Percentiles rank a stretch among this genome's conserved stretches.
phyloP scores from a whole-genome alignment of 148 eudicot species.

The Rheum nobile region DNA sequence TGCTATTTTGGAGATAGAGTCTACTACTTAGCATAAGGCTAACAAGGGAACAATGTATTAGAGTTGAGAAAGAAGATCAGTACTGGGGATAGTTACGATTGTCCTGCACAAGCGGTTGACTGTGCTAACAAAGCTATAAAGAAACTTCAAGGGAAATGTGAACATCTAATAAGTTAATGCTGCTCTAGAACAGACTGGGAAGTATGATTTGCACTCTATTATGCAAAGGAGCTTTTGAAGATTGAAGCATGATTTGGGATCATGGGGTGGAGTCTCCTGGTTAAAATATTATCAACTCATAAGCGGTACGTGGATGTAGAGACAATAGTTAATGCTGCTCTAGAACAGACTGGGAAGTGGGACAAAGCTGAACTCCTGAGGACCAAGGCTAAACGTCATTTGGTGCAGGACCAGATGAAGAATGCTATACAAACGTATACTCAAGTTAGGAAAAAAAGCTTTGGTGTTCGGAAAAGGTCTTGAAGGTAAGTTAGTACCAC shows the following conservation, averaged over 20 bases:
- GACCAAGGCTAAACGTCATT: slow-evolving; percentile 73
- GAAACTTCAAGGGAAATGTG: slow-evolving; percentile 23
- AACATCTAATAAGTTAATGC: slow-evolving; percentile 42
- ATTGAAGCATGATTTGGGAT: slow-evolving; percentile 53
- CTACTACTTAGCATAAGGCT: background rate
- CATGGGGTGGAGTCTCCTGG: slow-evolving; percentile 71
- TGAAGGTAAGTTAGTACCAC: slow-evolving; percentile 27
- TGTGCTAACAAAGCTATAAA: slow-evolving; percentile 25
- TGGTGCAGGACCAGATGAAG: slow-evolving; percentile 52
- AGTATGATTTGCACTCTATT: slow-evolving; percentile 66
- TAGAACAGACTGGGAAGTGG: slow-evolving; percentile 84
- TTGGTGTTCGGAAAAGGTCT: slow-evolving; percentile 33
- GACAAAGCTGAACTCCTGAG: slow-evolving; percentile 66
- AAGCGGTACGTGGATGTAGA: slow-evolving; percentile 58
- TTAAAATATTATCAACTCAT: slow-evolving; percentile 70
- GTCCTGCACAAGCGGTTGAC: slow-evolving; percentile 31
- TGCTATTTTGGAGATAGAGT: background rate
- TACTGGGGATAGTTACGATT: slow-evolving; percentile 11
- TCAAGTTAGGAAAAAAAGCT: slow-evolving; percentile 55
- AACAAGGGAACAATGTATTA: background rate
- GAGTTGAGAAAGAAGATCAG: no score
- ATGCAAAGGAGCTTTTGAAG: slow-evolving; percentile 52
- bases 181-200: slow-evolving; percentile 87
- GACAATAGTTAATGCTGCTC: slow-evolving; percentile 55
- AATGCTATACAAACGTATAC: slow-evolving; percentile 60